Percentiles rank a stretch among this genome's conserved stretches.
Conservation (phyloP, 495 filamentous ascomycete species). For the Tuber melanosporum region DNA sequence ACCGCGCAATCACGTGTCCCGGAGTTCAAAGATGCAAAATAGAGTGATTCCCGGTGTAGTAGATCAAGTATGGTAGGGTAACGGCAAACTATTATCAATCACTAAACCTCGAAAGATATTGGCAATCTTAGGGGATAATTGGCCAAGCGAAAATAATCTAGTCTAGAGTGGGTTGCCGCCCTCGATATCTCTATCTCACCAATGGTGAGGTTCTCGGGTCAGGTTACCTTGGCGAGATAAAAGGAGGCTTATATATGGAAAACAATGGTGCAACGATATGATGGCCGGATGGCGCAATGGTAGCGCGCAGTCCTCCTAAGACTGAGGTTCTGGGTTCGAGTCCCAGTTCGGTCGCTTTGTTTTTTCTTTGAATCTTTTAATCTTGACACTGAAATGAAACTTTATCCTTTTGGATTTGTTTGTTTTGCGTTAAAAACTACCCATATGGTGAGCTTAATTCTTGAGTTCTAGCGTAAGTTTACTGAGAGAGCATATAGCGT, state of each 20-base stretch:
- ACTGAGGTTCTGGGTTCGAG: slow-evolving; percentile 38
- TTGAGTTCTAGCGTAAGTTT: not conserved
- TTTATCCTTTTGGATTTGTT: not conserved
- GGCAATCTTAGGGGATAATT: not conserved
- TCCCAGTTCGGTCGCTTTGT: slow-evolving; percentile 41
- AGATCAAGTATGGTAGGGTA: not conserved
- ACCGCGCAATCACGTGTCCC: not conserved
- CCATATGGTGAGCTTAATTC: not conserved
- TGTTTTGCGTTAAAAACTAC: not conserved
- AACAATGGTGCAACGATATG: not conserved
- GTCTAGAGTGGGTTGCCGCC: not conserved
- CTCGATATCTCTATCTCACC: not conserved
- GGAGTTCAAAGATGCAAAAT: not conserved
- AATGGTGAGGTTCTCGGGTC: not conserved
- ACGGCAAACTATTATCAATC: not conserved
- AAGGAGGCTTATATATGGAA: not conserved
- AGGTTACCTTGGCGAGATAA: not conserved
- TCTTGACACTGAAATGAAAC: not conserved
- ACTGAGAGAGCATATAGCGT: not conserved
- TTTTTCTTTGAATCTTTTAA: not conserved
- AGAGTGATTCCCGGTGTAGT: not conserved
- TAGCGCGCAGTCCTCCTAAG: slow-evolving; percentile 40
- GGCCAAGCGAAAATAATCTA: not conserved
- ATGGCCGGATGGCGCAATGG: slow-evolving; percentile 37
- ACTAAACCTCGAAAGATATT: not conserved